Conservation (phyloP, 305 asterid genomes). For the Solanum hybrid region DNA sequence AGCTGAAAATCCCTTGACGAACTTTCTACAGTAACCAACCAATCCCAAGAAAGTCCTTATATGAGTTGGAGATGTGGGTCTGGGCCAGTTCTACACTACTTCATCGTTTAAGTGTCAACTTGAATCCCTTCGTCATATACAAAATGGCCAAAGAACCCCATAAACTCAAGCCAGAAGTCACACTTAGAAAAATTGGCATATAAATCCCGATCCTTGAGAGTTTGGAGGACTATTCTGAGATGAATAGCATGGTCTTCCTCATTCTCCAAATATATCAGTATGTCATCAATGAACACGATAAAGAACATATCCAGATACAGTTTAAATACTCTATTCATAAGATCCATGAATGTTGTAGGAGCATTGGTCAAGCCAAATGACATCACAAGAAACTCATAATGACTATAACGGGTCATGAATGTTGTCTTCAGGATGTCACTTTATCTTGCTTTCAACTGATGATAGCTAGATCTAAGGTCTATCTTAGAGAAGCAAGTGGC, state of each 20-base stretch:
- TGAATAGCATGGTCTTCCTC: background rate
- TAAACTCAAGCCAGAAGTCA: background rate
- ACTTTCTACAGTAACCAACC: too few relatives aligned
- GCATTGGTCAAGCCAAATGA: background rate
- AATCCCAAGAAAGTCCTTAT: too few relatives aligned
- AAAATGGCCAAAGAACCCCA: too few relatives aligned
- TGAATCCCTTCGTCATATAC: too few relatives aligned
- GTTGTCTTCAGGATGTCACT: background rate
- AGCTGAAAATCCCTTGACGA: too few relatives aligned
- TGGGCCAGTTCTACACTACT: too few relatives aligned
- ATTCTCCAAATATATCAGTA: background rate
- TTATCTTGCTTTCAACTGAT: background rate
- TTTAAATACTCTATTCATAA: too few relatives aligned
- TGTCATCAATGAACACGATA: background rate
- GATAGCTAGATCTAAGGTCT: background rate
- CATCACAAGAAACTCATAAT: background rate
- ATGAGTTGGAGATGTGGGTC: too few relatives aligned
- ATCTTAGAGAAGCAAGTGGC: background rate
- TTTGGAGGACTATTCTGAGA: background rate
- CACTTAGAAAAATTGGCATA: background rate
- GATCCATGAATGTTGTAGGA: background rate
- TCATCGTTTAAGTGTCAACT: too few relatives aligned
- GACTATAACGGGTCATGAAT: background rate
- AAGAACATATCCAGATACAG: background rate
- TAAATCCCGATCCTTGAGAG: background rate